These are phyloP conservation scores for Yarrowia sp. DNA, from an alignment of 805 yeast species.

Conservation along the genomic window DNA sequence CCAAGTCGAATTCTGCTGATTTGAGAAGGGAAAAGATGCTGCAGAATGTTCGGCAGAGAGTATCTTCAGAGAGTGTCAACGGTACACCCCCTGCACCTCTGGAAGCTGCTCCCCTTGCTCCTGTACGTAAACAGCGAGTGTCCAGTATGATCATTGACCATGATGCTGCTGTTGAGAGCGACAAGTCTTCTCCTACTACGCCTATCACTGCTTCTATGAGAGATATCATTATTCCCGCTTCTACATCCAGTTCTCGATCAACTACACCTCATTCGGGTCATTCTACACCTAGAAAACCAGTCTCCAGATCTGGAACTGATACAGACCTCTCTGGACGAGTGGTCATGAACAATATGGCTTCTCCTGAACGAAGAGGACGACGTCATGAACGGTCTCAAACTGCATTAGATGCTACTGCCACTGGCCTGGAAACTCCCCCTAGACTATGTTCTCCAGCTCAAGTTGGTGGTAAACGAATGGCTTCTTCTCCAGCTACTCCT, in stretches of 20 bases:
- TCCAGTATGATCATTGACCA: neutral
- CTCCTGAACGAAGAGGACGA: constrained; percentile 6
- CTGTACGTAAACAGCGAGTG: neutral
- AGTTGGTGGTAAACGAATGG: neutral
- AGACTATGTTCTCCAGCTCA: neutral
- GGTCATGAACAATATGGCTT: neutral
- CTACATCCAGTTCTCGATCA: neutral
- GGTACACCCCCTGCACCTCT: neutral
- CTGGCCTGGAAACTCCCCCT: neutral
- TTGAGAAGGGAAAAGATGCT: neutral
- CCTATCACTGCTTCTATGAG: neutral
- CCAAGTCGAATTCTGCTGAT: neutral
- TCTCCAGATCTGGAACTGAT: neutral
- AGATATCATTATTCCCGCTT: neutral
- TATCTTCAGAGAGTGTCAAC: neutral
- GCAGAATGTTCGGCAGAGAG: neutral
- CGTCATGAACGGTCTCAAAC: neutral
- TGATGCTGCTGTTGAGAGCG: neutral
- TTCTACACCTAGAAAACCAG: constrained; percentile 5
- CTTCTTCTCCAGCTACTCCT: neutral
- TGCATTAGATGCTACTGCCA: neutral
- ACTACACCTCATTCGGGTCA: neutral
- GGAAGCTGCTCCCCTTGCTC: neutral
- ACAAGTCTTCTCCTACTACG: neutral
- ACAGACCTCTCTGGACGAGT: neutral